phyloP scores from a whole-genome alignment of 768 basidiomycete genomes.

The Goffeauzyma gilvescens region DNA sequence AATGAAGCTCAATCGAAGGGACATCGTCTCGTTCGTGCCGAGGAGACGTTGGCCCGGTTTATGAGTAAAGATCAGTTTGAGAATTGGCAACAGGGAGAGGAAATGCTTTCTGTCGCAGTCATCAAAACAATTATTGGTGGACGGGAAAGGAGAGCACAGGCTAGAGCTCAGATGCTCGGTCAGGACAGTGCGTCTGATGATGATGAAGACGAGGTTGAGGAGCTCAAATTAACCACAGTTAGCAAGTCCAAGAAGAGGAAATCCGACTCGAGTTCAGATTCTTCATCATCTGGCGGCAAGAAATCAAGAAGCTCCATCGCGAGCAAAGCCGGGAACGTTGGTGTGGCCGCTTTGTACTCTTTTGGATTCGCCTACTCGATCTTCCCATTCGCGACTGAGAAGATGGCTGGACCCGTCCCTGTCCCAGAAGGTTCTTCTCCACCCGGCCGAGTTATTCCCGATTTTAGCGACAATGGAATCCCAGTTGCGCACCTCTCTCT shows the following conservation, averaged over 20 bases:
- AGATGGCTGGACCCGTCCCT: not conserved
- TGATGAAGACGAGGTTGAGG: not conserved
- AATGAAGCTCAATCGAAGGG: not conserved
- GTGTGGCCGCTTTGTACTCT: constrained; percentile 4
- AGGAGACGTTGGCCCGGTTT: not conserved
- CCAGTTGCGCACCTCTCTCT: not conserved
- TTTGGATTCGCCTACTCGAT: constrained; percentile 10
- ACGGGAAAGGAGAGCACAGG: not conserved
- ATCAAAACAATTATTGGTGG: no score
- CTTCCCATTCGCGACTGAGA: constrained; percentile 6
- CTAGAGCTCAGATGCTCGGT: not conserved
- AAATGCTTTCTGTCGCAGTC: no score
- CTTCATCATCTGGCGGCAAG: not conserved
- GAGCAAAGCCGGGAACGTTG: not conserved
- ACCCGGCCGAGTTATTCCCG: not conserved
- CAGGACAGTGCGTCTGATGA: not conserved
- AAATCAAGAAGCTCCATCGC: not conserved
- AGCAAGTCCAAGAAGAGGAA: not conserved
- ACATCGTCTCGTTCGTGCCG: not conserved
- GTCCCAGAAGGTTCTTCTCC: not conserved
- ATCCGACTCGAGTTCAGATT: not conserved
- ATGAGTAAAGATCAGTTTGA: not conserved
- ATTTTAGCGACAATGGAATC: not conserved
- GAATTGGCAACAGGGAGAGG: not conserved
- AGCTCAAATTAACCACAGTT: not conserved